Evolutionary conservation across 352 stramenopile species (phyloP).

Genomic region (Peronospora belbahrii): DNA sequence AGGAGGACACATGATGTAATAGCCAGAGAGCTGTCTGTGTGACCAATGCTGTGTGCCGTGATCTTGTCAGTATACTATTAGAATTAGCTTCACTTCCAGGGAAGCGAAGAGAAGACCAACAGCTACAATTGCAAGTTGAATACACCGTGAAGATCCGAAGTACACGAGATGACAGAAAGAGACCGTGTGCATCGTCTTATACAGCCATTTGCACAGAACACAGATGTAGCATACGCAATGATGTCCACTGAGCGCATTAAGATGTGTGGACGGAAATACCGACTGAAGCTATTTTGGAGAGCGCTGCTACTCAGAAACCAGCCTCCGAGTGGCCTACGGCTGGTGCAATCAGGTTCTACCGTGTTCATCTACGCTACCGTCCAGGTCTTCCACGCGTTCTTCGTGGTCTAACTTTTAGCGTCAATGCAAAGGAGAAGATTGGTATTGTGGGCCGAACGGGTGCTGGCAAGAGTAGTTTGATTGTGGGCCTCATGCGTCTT

Average conservation of each 20-base stretch:
- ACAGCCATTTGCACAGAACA: slow-evolving; percentile 12
- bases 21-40: no score
- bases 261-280: slow-evolving; percentile 11
- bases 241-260: slow-evolving; percentile 14
- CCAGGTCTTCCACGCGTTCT: slow-evolving; percentile 37
- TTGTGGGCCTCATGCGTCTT: slow-evolving; percentile 35
- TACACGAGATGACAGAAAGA: slow-evolving; percentile 18
- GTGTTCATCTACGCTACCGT: slow-evolving; percentile 38
- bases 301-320: slow-evolving; percentile 4
- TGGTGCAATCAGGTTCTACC: slow-evolving; percentile 35
- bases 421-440: slow-evolving; percentile 59
- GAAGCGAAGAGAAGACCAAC: no score
- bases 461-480: slow-evolving; percentile 38
- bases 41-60: no score
- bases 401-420: slow-evolving; percentile 27
- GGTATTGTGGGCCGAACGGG: slow-evolving; percentile 46
- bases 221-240: slow-evolving; percentile 17
- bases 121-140: no score
- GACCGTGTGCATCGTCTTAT: slow-evolving; percentile 12
- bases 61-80: no score
- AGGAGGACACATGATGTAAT: no score
- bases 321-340: slow-evolving; percentile 28
- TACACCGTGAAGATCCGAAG: no score
- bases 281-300: slow-evolving; percentile 8
- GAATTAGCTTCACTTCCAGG: no score